Evolutionary conservation across 345 rosid genomes (phyloP).

Genomic region (Eucalyptus paniculata): DNA sequence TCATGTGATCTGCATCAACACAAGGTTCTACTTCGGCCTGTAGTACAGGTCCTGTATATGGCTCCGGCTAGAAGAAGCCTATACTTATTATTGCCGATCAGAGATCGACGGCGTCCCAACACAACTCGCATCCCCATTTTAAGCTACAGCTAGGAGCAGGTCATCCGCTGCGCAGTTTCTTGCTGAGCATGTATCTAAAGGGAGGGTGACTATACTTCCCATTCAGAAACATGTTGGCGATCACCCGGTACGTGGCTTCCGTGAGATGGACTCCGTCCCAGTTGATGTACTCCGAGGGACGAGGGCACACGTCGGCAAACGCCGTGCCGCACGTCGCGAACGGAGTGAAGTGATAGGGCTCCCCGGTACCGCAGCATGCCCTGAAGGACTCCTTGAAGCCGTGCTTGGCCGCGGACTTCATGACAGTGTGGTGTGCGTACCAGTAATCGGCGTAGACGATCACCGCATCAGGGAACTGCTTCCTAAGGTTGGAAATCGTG

Average conservation of each 20-base stretch:
- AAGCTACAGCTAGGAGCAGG: not conserved
- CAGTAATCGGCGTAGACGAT: slow-evolving; percentile 72
- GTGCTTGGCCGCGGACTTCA: slow-evolving; percentile 20
- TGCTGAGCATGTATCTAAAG: slow-evolving; percentile 28
- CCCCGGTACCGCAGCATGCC: slow-evolving; percentile 75
- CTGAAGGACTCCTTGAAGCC: slow-evolving; percentile 64
- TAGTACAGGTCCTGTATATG: no score
- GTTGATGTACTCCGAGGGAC: slow-evolving; percentile 54
- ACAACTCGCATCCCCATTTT: not conserved
- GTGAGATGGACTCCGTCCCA: slow-evolving; percentile 99
- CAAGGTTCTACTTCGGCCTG: not conserved
- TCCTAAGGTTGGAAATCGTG: slow-evolving; percentile 32
- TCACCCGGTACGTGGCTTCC: slow-evolving; percentile 68
- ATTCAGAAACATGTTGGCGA: slow-evolving; percentile 47
- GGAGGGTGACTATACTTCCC: slow-evolving; percentile 55
- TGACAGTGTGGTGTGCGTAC: slow-evolving; percentile 50
- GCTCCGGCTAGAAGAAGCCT: not conserved
- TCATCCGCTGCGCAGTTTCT: not conserved
- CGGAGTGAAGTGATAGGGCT: slow-evolving; percentile 50
- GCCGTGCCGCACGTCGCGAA: slow-evolving; percentile 60
- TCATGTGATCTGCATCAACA: not conserved
- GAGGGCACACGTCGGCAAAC: slow-evolving; percentile 23
- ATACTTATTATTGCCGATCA: not conserved
- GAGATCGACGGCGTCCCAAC: not conserved
- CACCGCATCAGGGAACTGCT: slow-evolving; percentile 36